A percentile compares a stretch with the other conserved stretches of the same genome.
phyloP scores from a whole-genome alignment of 805 yeast genomes.

The Tetrapisispora pingtungensis region DNA sequence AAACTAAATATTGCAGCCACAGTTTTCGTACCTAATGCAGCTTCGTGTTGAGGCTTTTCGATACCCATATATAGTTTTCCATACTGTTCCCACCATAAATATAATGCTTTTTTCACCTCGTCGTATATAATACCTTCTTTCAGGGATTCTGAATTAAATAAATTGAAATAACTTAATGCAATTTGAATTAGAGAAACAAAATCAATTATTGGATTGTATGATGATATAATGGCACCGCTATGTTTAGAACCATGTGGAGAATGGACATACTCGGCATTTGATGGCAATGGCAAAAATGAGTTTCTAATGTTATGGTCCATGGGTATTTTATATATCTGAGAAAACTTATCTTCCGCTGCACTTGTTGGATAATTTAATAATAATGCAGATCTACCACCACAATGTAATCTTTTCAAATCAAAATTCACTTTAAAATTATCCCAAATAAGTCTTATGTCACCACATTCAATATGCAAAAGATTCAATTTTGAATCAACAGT shows the following conservation, averaged over 20 bases:
- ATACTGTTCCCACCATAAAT: constrained; percentile 71
- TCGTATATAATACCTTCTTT: constrained; percentile 84
- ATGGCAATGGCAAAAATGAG: background rate
- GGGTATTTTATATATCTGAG: constrained; percentile 58
- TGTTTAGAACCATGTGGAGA: no score
- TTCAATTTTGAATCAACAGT: constrained; percentile 67
- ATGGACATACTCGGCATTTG: background rate
- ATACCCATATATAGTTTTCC: constrained; percentile 36
- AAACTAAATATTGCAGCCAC: constrained; percentile 76
- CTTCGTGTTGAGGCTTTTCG: constrained; percentile 34
- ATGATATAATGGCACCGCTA: background rate
- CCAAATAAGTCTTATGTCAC: constrained; percentile 43
- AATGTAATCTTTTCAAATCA: constrained; percentile 63
- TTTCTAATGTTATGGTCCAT: constrained; percentile 8
- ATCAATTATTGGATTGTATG: constrained; percentile 57
- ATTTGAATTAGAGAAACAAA: constrained; percentile 67
- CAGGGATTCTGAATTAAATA: constrained; percentile 47
- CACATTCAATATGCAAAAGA: constrained; percentile 58
- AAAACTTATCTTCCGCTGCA: constrained; percentile 72
- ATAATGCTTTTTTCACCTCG: constrained; percentile 60
- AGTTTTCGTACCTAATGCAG: constrained; percentile 51
- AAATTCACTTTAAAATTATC: constrained; percentile 60
- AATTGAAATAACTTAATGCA: constrained; percentile 64
- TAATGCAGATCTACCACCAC: constrained; percentile 79
- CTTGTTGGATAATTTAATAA: constrained; percentile 61